A percentile compares a stretch with the other conserved stretches of the same genome.
These are phyloP conservation scores for Apiospora aurea DNA, from an alignment of 2,329 filamentous ascomycete genomes.

Conservation along the genomic window DNA sequence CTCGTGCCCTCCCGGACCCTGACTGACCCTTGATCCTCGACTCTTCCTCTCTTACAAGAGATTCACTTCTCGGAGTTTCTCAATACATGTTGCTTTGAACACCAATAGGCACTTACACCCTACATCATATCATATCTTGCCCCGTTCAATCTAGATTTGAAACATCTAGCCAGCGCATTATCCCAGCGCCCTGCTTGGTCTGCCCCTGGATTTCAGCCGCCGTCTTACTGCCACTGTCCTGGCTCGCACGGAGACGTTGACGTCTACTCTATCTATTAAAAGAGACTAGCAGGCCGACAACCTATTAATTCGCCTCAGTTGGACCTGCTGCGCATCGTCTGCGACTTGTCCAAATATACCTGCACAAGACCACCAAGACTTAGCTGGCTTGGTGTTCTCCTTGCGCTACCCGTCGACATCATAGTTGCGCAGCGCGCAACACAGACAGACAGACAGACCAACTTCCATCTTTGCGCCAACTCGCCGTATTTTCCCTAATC, in stretches of 20 bases:
- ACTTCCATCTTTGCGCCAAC: conserved; percentile 3
- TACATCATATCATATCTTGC: not conserved
- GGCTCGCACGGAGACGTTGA: not conserved
- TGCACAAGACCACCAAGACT: conserved; percentile 8
- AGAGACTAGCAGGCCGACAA: not conserved
- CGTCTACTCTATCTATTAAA: not conserved
- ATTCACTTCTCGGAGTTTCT: conserved; percentile 29
- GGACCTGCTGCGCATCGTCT: conserved; percentile 6
- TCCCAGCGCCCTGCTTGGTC: conserved; percentile 29
- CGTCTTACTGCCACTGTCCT: conserved; percentile 22
- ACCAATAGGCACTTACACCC: conserved; percentile 9
- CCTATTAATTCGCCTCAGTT: not conserved
- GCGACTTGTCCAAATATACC: conserved; percentile 3
- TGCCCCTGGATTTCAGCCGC: conserved; percentile 27
- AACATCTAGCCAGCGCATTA: conserved; percentile 37
- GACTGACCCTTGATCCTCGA: conserved; percentile 29
- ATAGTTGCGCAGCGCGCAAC: conserved; percentile 20
- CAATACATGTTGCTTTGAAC: conserved; percentile 33
- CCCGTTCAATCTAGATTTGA: conserved; percentile 34
- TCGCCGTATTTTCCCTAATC: conserved; percentile 18
- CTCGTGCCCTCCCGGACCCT: not conserved
- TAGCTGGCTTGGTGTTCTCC: conserved; percentile 15
- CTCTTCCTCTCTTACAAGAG: conserved; percentile 34
- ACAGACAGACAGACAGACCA: not conserved
- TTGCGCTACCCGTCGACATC: conserved; percentile 8